A percentile compares a stretch with the other conserved stretches of the same genome.
phyloP scores from a whole-genome alignment of 2,329 filamentous ascomycete species.

The Fusarium caatingaense region DNA sequence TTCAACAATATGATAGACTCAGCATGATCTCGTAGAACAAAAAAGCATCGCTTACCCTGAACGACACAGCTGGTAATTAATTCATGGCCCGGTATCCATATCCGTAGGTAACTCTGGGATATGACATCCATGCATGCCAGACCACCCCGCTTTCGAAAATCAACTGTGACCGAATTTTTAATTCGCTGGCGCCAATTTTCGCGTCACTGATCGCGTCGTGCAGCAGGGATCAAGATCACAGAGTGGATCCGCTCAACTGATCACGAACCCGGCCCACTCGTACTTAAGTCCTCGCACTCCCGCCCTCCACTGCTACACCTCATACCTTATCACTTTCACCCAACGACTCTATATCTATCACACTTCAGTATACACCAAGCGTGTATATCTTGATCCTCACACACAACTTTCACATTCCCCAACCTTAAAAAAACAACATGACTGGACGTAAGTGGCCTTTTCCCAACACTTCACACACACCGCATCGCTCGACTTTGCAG shows the following conservation, averaged over 20 bases:
- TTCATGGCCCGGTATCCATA: neutral
- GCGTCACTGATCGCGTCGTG: conserved; percentile 44
- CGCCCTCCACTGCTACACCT: conserved; percentile 32
- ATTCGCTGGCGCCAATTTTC: conserved; percentile 30
- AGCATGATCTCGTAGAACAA: neutral
- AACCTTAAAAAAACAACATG: conserved; percentile 68
- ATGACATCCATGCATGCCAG: neutral
- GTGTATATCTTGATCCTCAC: conserved; percentile 29
- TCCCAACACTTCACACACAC: conserved; percentile 11
- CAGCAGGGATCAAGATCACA: conserved; percentile 38
- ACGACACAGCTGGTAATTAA: neutral
- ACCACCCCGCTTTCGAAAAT: conserved; percentile 32
- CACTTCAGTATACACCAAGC: conserved; percentile 20
- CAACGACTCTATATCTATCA: conserved; percentile 19
- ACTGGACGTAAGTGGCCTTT: conserved; percentile 73
- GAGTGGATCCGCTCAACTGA: conserved; percentile 48
- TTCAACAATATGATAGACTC: neutral
- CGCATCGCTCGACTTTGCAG: neutral
- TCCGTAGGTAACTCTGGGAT: neutral
- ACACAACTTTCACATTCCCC: conserved; percentile 30
- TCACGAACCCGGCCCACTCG: conserved; percentile 52
- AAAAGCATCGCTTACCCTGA: neutral
- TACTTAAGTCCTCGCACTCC: conserved; percentile 54
- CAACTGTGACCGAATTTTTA: conserved; percentile 31
- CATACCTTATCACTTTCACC: conserved; percentile 33